Evolutionary conservation across 2,329 filamentous ascomycete species (phyloP), one percentile per base, ranked within the genome.

Genomic region (Alternaria postmessia): DNA sequence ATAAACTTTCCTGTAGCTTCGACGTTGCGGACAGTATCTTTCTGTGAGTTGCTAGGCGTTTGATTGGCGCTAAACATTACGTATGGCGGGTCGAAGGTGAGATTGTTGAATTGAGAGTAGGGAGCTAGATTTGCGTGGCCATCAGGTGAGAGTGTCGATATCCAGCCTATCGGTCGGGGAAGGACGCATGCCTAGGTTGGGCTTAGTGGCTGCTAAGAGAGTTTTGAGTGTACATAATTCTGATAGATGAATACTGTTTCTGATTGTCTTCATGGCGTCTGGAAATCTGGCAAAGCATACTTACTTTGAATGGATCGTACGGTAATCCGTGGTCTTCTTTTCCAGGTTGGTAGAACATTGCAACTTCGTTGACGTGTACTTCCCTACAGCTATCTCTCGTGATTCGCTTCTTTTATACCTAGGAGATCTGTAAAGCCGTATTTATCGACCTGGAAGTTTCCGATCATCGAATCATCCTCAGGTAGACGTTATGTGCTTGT

Each of bases 141-240:
- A 7, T 72, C 64, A 16, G 69, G 67, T n/a, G 82, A 83, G 59
- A 82, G 79, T 0, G 86, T 87, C 22, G 83, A 86, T 68, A 89
- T 88, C 86, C 87, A 89, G 64, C 87, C 87, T 52, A 89, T 88
- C 22, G 87, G 86, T 16, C 87, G 82, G 16, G 87, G 87, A 42
- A 88, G 78, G 3, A 89, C 86, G 73, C 86, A 88, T 34, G 82
- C 81, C 81, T 85, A 16, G 58, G 36, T 2, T 28, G 14, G 20
- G 14, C 16, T 58, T 22, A 44, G 7, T 41, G 32, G 44, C 14
- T 42, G 55, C 9, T n/a, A 34, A 41, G 46, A 11, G 20, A 26
- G 43, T 20, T 12, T 32, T 26, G 11, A 11, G 28, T 9, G n/a
- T 39, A 11, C 9, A 8, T 7, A 20, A 39, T 14, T 26, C 16